Conservation (phyloP, 2,329 filamentous ascomycete species). For the Colletotrichum sp. region DNA sequence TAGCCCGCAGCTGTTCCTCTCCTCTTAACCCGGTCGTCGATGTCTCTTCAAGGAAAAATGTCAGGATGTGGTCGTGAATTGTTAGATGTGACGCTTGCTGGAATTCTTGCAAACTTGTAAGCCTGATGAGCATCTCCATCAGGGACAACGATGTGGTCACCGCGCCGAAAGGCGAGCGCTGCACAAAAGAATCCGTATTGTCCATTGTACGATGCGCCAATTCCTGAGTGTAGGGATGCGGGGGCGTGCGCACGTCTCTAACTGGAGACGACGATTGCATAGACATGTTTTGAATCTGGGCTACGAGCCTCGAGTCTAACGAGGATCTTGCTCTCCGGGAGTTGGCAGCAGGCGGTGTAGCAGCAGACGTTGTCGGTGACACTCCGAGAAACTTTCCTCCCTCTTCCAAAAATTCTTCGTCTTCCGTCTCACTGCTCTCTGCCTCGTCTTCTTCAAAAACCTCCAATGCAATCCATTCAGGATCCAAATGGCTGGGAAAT, state of each 20-base stretch:
- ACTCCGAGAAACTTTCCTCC: background rate
- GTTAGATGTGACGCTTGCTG: constrained; percentile 89
- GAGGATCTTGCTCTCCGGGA: constrained; percentile 26
- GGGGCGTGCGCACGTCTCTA: background rate
- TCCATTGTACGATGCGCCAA: constrained; percentile 14
- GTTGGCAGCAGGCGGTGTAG: background rate
- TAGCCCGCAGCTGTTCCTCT: constrained; percentile 47
- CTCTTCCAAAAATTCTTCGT: constrained; percentile 39
- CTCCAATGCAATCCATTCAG: constrained; percentile 91
- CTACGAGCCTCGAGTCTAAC: constrained; percentile 43
- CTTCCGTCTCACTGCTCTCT: constrained; percentile 39
- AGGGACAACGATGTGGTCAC: constrained; percentile 70
- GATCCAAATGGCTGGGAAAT: constrained; percentile 78
- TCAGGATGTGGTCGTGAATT: constrained; percentile 87
- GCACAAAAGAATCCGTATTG: constrained; percentile 34
- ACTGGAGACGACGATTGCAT: constrained; percentile 26
- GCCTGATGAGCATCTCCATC: constrained; percentile 85
- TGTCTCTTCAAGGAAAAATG: constrained; percentile 78
- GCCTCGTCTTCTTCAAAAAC: constrained; percentile 70
- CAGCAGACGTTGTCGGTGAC: background rate
- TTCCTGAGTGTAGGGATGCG: background rate
- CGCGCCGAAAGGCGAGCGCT: constrained; percentile 54
- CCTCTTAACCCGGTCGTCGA: constrained; percentile 57
- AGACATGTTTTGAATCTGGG: constrained; percentile 45
- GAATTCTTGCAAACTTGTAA: constrained; percentile 89